phyloP scores from a whole-genome alignment of 169 alveolate species.

The Theileria orientalis region DNA sequence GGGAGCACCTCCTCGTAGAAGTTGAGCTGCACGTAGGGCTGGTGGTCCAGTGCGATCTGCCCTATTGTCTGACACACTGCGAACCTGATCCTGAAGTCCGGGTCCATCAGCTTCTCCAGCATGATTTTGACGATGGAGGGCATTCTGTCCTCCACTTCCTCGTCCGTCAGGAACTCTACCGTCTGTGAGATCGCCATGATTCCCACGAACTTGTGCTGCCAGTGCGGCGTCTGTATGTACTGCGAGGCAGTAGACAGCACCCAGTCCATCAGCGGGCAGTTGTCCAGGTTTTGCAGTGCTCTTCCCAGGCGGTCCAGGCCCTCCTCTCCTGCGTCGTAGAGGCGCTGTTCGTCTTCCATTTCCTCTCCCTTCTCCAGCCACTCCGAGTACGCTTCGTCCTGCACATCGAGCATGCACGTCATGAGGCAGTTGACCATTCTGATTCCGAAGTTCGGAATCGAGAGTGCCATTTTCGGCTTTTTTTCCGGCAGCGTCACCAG shows the following conservation, averaged over 20 bases:
- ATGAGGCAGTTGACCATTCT: constrained; percentile 68
- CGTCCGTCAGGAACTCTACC: constrained; percentile 82
- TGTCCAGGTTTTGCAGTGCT: constrained; percentile 76
- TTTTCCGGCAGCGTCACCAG: constrained; percentile 72
- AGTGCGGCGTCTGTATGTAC: constrained; percentile 73
- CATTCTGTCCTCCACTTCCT: constrained; percentile 80
- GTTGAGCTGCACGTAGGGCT: constrained; percentile 85
- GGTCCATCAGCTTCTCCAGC: constrained; percentile 79
- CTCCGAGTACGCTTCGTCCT: constrained; percentile 80
- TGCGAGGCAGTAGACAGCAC: constrained; percentile 76
- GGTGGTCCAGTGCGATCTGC: constrained; percentile 87
- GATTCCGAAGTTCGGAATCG: constrained; percentile 75
- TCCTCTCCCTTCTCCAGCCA: constrained; percentile 81
- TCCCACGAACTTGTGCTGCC: constrained; percentile 85
- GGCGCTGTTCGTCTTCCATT: constrained; percentile 78
- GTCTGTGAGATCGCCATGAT: constrained; percentile 87
- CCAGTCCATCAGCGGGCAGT: constrained; percentile 75
- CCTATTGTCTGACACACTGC: constrained; percentile 92
- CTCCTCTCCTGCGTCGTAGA: constrained; percentile 84
- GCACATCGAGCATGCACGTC: constrained; percentile 80
- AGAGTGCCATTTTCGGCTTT: constrained; percentile 75
- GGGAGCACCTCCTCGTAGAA: constrained; percentile 74
- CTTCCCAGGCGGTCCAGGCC: constrained; percentile 82
- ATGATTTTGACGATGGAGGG: constrained; percentile 78
- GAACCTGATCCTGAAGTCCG: constrained; percentile 85